These are phyloP conservation scores for Cryptomeria japonica DNA, from an alignment of 75 land plant genomes.

Conservation along the genomic window DNA sequence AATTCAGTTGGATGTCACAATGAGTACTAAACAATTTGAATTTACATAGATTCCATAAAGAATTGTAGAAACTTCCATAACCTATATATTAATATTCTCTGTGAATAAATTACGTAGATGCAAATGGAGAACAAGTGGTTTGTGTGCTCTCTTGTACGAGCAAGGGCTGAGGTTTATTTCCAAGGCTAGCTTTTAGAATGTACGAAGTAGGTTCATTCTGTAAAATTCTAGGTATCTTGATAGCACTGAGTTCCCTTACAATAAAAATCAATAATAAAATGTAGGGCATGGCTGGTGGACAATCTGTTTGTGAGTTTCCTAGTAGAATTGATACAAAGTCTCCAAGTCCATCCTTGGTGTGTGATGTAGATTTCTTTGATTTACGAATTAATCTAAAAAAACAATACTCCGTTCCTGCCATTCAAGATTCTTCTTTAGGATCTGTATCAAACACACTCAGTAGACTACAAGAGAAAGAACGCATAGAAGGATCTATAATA, in stretches of 20 bases:
- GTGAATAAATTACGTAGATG: background rate
- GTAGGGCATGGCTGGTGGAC: no score
- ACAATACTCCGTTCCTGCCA: no score
- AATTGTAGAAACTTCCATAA: background rate
- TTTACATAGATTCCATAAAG: background rate
- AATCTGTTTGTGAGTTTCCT: no score
- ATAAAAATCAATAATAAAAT: background rate
- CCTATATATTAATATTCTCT: background rate
- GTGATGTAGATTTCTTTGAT: no score
- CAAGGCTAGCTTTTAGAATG: background rate
- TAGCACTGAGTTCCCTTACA: background rate
- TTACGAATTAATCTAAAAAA: no score
- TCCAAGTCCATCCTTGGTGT: no score
- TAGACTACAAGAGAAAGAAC: no score
- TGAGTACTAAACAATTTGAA: background rate
- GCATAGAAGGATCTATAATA: no score
- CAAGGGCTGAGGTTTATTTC: background rate
- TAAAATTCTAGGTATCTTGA: background rate
- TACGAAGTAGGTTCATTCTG: background rate
- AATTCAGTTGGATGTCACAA: background rate
- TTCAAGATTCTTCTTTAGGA: no score
- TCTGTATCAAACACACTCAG: no score
- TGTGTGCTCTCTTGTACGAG: background rate
- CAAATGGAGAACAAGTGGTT: background rate
- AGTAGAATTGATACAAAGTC: no score